phyloP scores from a whole-genome alignment of 495 filamentous ascomycete species.

The Aspergillus steynii region DNA sequence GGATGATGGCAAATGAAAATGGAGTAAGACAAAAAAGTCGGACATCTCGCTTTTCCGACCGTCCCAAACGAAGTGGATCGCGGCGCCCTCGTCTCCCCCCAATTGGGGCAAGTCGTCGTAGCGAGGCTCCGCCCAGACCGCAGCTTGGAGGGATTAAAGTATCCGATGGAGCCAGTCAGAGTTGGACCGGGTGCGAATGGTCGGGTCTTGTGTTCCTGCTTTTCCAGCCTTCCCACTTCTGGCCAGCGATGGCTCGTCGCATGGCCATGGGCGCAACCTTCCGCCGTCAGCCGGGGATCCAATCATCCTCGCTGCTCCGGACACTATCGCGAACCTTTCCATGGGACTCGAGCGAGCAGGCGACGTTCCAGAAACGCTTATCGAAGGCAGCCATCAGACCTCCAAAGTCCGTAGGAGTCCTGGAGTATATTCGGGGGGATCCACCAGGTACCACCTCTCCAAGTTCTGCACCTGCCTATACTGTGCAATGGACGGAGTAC shows the following conservation, averaged over 20 bases:
- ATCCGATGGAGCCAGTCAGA: conserved; percentile 17
- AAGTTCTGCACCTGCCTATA: neutral
- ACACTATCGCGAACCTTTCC: too few species aligned
- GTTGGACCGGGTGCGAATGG: neutral
- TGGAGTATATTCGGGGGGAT: neutral
- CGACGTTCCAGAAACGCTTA: conserved; percentile 3
- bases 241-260: neutral
- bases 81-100: conserved; percentile 6
- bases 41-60: conserved; percentile 10
- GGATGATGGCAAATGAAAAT: neutral
- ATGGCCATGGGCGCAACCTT: neutral
- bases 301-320: too few species aligned
- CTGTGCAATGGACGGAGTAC: neutral
- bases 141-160: conserved; percentile 29
- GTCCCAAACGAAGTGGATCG: conserved; percentile 23
- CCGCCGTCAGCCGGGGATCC: neutral
- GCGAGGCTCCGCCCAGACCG: conserved; percentile 28
- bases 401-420: neutral
- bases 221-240: conserved; percentile 1
- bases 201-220: conserved; percentile 17
- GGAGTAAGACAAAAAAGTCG: conserved; percentile 8
- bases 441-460: neutral
- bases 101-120: conserved; percentile 17
- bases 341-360: too few species aligned
- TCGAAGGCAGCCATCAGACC: neutral